Base-by-base conservation (phyloP, 1,284 basidiomycete species). In the Austroboletus novae-zelandiae region DNA sequence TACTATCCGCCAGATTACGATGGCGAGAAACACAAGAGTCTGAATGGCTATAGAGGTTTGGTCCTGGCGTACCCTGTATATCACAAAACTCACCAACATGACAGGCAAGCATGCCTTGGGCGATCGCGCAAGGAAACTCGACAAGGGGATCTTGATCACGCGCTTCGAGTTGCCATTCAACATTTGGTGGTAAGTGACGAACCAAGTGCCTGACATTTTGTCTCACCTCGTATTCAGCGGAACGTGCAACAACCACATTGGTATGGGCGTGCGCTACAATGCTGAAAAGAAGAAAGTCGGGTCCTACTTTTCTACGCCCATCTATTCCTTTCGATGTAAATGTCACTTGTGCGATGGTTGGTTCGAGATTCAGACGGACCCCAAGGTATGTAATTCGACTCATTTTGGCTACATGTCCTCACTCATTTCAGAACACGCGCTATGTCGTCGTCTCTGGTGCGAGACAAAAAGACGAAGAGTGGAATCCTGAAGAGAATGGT, bases 281-380 rank as follows among this genome's bases (percentile, higher is more conserved):
- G 97, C 97, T 0, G 94, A 98, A 69, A 99, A 99, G 79, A 87
- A 87, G 72, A 97, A 96, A 70, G 81, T 97, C 17, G 97, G 95
- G n/a, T 85, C 83, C 57, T 99, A 99, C 72, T 93, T 91, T 64
- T 89, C 87, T 1, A 98, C 95, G 0, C 91, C 94, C 3, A 97
- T 99, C 48, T 98, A 78, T 68, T 89, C 85, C 0, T 99, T 99
- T 67, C 80, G 91, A 35, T 99, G 96, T 73, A 99, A 98, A 76
- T 99, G 97, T 65, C 93, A 97, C 66, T 72, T 96, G 2, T 99
- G 97, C 64, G 82, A 84, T 52, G 84, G 85, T 20, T 94, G 90
- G 89, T 98, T 99, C 57, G 95, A 97, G 72, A 94, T 99, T 48
- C 83, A 94, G 57, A 99, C 97, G 2, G 97, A 99, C 65, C 97